These are phyloP conservation scores for Hymenochaete sp. DNA, from an alignment of 1,284 basidiomycete genomes.

Conservation along the genomic window DNA sequence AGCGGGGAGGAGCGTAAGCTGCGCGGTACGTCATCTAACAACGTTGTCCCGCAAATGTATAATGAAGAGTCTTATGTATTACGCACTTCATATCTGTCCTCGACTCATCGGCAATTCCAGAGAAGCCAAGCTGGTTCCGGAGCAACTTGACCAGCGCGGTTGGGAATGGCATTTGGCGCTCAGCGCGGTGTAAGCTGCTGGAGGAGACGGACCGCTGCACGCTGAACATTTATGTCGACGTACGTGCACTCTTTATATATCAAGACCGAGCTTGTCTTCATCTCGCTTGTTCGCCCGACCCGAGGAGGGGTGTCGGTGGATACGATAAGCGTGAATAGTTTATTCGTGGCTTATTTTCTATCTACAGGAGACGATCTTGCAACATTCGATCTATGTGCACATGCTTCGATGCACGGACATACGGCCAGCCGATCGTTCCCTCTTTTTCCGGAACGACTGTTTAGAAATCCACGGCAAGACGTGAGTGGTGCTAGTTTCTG, in stretches of 20 bases:
- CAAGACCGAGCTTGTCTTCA: neutral
- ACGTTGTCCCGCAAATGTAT: neutral
- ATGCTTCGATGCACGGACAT: conserved; percentile 67
- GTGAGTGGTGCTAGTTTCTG: conserved; percentile 33
- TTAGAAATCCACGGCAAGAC: conserved; percentile 55
- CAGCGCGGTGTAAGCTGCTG: conserved; percentile 57
- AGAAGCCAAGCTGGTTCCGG: conserved; percentile 62
- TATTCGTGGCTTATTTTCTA: neutral
- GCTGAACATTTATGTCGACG: conserved; percentile 66
- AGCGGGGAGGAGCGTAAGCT: conserved; percentile 40
- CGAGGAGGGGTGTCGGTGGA: neutral
- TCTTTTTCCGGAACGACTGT: conserved; percentile 65
- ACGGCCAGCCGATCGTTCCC: conserved; percentile 55
- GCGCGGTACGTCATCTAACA: conserved; percentile 43
- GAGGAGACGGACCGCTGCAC: conserved; percentile 60
- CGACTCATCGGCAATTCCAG: conserved; percentile 27
- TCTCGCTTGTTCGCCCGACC: too few relatives aligned
- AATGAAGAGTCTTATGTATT: neutral
- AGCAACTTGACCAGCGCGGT: conserved; percentile 44
- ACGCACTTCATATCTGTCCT: neutral
- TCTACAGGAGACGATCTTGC: conserved; percentile 56
- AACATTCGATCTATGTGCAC: conserved; percentile 64
- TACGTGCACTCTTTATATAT: conserved; percentile 27
- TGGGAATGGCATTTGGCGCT: conserved; percentile 54
- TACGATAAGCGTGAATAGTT: neutral